phyloP scores from a whole-genome alignment of 495 filamentous ascomycete species.

The Amniculicola lignicola region DNA sequence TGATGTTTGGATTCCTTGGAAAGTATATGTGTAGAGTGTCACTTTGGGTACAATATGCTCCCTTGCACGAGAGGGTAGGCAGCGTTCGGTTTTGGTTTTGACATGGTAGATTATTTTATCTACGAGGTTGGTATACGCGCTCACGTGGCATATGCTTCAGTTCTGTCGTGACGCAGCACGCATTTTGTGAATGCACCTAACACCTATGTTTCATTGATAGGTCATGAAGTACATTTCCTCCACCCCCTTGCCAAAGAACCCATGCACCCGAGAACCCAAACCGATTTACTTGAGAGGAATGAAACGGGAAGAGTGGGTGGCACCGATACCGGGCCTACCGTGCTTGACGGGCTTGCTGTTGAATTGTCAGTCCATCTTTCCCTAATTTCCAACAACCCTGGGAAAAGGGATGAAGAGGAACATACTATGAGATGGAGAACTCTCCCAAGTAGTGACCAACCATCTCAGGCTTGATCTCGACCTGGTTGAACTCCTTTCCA shows the following conservation, averaged over 20 bases:
- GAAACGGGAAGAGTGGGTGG: slow-evolving; percentile 99
- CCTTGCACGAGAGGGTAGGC: no score
- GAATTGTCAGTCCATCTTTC: slow-evolving; percentile 38
- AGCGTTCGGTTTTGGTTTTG: no score
- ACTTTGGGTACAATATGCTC: no score
- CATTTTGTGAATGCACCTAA: slow-evolving; percentile 24
- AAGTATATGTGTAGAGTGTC: no score
- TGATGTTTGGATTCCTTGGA: no score
- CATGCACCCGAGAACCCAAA: slow-evolving; percentile 33
- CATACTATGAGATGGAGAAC: slow-evolving; percentile 99
- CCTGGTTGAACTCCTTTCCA: slow-evolving; percentile 99
- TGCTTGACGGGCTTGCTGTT: slow-evolving; percentile 98
- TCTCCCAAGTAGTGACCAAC: slow-evolving; percentile 98
- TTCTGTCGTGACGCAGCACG: slow-evolving; percentile 2
- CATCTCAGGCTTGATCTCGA: slow-evolving; percentile 99
- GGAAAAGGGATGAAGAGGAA: no score
- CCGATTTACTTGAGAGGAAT: slow-evolving; percentile 90
- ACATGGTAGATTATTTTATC: no score
- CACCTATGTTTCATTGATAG: slow-evolving; percentile 27
- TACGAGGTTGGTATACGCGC: no score
- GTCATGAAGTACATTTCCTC: slow-evolving; percentile 33
- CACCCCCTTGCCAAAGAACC: slow-evolving; percentile 20
- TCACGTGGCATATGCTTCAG: no score
- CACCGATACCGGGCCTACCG: slow-evolving; percentile 99
- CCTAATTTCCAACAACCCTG: background rate